Evolutionary conservation across 2,329 filamentous ascomycete genomes (phyloP).

Genomic region (Aureobasidium melanogenum): DNA sequence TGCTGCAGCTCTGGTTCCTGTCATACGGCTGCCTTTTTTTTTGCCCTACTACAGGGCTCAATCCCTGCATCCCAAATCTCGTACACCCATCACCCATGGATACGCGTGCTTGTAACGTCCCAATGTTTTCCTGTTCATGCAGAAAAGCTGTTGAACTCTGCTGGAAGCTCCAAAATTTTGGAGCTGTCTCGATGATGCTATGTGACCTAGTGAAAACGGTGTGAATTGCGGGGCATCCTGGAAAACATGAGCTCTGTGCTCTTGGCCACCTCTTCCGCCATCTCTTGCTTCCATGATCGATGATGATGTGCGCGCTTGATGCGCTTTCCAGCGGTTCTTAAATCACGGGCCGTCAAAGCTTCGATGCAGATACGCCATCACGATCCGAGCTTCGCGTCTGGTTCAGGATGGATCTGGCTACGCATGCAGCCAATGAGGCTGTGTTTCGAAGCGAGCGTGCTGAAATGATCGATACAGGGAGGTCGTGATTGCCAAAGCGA

Average conservation of each 20-base stretch:
- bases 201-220: background rate
- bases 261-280: background rate
- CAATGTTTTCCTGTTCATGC: background rate
- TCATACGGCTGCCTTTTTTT: background rate
- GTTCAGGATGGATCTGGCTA: background rate
- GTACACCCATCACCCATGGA: background rate
- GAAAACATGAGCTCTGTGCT: background rate
- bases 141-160: background rate
- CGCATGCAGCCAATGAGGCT: background rate
- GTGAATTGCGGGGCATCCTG: background rate
- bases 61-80: background rate
- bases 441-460: background rate
- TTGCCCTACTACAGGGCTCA: background rate
- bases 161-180: background rate
- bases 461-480: background rate
- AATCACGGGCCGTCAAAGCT: slow-evolving; percentile 4
- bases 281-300: background rate
- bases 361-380: background rate
- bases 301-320: slow-evolving; percentile 3
- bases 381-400: slow-evolving; percentile 1
- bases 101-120: background rate
- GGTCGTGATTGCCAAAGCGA: background rate
- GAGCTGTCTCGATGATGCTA: slow-evolving; percentile 1
- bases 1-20: background rate
- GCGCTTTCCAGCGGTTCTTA: slow-evolving; percentile 1